phyloP scores from a whole-genome alignment of 257 asterid species.

The Nicotiana undulata region DNA sequence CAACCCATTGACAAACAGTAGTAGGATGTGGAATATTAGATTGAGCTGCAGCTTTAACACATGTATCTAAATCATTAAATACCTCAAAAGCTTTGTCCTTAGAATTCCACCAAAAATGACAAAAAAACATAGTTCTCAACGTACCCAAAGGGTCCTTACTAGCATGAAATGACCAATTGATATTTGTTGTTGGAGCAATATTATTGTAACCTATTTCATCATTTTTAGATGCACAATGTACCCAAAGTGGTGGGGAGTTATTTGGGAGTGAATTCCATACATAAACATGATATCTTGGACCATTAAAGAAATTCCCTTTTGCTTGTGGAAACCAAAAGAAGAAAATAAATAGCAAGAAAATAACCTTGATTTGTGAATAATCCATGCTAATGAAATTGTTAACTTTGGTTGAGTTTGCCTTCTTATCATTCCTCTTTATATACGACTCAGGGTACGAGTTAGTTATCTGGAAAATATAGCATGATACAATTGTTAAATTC shows the following conservation, averaged over 20 bases:
- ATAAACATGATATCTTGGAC: neutral
- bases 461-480: too few relatives aligned
- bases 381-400: neutral
- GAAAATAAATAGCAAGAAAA: neutral
- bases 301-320: neutral
- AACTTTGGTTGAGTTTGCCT: neutral
- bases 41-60: neutral
- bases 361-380: neutral
- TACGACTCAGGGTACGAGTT: too few relatives aligned
- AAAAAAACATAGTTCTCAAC: neutral
- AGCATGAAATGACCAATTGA: neutral
- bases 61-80: neutral
- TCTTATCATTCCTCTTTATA: too few relatives aligned
- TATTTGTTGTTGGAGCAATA: neutral
- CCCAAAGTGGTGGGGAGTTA: neutral
- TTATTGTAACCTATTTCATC: neutral
- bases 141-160: too few relatives aligned
- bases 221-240: slow-evolving; percentile 1
- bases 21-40: neutral
- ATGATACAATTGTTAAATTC: neutral
- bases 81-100: neutral
- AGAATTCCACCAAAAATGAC: neutral
- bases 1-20: slow-evolving; percentile 2
- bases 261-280: neutral
- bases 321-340: neutral